phyloP scores from a whole-genome alignment of 495 filamentous ascomycete species.

The Penicillium antarcticum region DNA sequence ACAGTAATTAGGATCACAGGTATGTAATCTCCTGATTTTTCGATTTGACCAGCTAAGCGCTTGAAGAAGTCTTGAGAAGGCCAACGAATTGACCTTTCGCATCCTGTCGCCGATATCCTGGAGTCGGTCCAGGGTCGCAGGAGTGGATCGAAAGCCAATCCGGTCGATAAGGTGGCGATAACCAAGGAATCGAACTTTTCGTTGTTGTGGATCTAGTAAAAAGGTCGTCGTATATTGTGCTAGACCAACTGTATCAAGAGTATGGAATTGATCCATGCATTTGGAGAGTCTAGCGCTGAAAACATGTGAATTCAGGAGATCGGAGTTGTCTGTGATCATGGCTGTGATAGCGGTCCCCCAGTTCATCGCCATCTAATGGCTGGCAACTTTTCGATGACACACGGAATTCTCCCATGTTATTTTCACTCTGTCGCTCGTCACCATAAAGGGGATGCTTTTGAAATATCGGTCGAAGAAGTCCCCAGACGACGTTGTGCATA shows the following conservation, averaged over 20 bases:
- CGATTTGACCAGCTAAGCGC: background rate
- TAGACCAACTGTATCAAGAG: background rate
- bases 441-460: conserved; percentile 2
- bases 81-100: background rate
- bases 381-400: background rate
- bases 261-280: background rate
- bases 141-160: background rate
- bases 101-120: background rate
- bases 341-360: background rate
- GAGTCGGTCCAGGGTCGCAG: background rate
- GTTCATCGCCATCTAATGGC: background rate
- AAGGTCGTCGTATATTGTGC: background rate
- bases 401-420: background rate
- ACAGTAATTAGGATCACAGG: conserved; percentile 1
- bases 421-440: background rate
- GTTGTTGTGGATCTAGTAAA: background rate
- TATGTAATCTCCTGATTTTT: background rate
- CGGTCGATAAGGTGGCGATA: background rate
- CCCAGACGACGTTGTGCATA: background rate
- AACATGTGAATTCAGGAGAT: too few relatives aligned
- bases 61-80: background rate
- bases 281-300: background rate
- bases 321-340: too few relatives aligned
- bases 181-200: background rate
- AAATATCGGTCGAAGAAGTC: background rate